Conservation (phyloP, 208 protist species). For the Crithidia mellificae region DNA sequence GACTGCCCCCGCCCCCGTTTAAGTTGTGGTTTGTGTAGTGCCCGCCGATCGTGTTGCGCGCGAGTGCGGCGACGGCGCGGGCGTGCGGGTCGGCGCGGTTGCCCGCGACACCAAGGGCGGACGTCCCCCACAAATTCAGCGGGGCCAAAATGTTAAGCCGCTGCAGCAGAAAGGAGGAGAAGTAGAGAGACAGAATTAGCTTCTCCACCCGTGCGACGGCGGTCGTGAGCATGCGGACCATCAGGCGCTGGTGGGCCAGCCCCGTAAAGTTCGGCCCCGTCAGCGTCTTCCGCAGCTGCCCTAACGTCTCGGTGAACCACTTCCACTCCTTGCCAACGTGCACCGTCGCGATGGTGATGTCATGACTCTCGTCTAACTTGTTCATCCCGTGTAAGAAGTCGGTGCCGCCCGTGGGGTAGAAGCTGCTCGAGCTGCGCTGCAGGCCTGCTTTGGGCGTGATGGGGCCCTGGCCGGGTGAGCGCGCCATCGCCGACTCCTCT, state of each 20-base stretch:
- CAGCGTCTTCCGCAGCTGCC: neutral
- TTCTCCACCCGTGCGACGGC: conserved; percentile 27
- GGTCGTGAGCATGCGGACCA: conserved; percentile 8
- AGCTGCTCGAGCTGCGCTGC: neutral
- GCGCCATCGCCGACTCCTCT: conserved; percentile 7
- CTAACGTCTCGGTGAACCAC: conserved; percentile 16
- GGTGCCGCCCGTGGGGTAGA: neutral
- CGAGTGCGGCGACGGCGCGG: neutral
- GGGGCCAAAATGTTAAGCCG: conserved; percentile 5
- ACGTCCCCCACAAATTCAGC: neutral
- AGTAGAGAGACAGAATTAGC: conserved; percentile 31
- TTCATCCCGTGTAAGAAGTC: conserved; percentile 26
- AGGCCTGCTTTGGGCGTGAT: neutral
- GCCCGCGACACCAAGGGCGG: neutral
- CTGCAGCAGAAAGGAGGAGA: conserved; percentile 29
- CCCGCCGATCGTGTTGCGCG: neutral
- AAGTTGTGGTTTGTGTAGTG: no score
- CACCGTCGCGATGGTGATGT: conserved; percentile 28
- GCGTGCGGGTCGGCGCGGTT: neutral
- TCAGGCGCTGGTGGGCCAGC: conserved; percentile 5
- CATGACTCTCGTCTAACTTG: conserved; percentile 12
- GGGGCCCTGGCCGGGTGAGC: neutral
- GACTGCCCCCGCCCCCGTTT: neutral
- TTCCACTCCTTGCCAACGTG: conserved; percentile 34
- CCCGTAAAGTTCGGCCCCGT: neutral